Percentiles rank a stretch among this genome's conserved stretches.
These are phyloP conservation scores for Venturia oleaginea DNA, from an alignment of 2,329 filamentous ascomycete genomes.

Conservation along the genomic window DNA sequence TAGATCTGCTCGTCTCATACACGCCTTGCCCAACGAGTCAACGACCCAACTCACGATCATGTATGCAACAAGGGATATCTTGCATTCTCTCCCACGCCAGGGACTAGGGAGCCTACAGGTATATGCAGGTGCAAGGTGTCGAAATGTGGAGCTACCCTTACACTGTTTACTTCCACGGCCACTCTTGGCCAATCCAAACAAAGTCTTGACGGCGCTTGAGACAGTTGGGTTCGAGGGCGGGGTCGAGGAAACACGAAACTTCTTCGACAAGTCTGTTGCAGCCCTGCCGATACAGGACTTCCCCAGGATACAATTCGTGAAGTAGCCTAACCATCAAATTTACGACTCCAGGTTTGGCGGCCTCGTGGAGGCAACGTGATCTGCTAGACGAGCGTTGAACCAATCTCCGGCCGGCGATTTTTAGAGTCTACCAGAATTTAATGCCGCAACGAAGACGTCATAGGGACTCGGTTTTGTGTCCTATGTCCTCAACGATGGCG, in stretches of 20 bases:
- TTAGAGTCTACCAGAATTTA: not conserved
- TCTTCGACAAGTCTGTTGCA: not conserved
- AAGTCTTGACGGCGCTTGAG: not conserved
- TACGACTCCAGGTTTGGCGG: not conserved
- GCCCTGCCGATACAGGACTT: not conserved
- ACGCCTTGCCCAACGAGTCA: not conserved
- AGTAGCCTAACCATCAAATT: not conserved
- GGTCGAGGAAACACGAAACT: not conserved
- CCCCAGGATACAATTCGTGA: not conserved
- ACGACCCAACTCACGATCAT: not conserved
- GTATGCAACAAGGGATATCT: not conserved
- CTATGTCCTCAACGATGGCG: not conserved
- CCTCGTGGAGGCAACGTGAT: not conserved
- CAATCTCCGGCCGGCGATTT: not conserved
- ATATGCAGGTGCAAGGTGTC: not conserved
- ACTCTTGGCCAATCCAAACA: not conserved
- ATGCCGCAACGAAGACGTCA: not conserved
- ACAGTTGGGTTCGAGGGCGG: not conserved
- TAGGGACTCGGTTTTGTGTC: not conserved
- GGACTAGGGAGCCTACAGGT: too few relatives aligned
- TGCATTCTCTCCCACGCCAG: not conserved
- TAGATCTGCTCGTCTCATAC: not conserved
- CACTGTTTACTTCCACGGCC: not conserved
- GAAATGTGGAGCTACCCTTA: not conserved
- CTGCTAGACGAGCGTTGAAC: not conserved